Conservation (phyloP, 805 yeast species). For the Pichia nakasei region DNA sequence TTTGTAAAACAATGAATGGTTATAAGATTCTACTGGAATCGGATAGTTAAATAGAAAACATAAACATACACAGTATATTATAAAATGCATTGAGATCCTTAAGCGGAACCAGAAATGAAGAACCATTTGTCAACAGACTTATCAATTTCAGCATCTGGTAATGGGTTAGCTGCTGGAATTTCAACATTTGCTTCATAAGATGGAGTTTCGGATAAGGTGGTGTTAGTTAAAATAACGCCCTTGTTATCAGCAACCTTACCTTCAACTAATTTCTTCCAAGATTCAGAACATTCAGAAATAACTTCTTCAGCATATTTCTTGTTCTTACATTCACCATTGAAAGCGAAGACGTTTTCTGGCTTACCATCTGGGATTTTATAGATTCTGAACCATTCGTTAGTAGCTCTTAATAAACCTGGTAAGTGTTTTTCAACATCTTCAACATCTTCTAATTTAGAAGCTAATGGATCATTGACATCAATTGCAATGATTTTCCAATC, state of each 20-base stretch:
- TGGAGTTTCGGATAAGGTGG: slow-evolving; percentile 55
- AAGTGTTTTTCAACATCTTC: slow-evolving; percentile 84
- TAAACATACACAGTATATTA: background rate
- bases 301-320: slow-evolving; percentile 80
- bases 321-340: slow-evolving; percentile 86
- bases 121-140: slow-evolving; percentile 97
- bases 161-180: slow-evolving; percentile 63
- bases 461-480: slow-evolving; percentile 81
- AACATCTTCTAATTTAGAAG: slow-evolving; percentile 77
- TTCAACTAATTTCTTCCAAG: slow-evolving; percentile 70
- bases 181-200: slow-evolving; percentile 40
- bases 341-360: slow-evolving; percentile 95
- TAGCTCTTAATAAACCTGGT: slow-evolving; percentile 89
- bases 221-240: slow-evolving; percentile 69
- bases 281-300: slow-evolving; percentile 70
- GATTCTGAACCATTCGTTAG: slow-evolving; percentile 97
- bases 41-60: background rate
- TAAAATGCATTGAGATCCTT: slow-evolving; percentile 3
- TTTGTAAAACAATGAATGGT: background rate
- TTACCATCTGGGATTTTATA: slow-evolving; percentile 98
- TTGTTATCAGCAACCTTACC: slow-evolving; percentile 52
- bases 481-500: slow-evolving; percentile 92
- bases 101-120: slow-evolving; percentile 77
- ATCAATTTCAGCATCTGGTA: slow-evolving; percentile 90
- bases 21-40: background rate